phyloP scores from a whole-genome alignment of 169 alveolate genomes.

The Eimeria falciformis region DNA sequence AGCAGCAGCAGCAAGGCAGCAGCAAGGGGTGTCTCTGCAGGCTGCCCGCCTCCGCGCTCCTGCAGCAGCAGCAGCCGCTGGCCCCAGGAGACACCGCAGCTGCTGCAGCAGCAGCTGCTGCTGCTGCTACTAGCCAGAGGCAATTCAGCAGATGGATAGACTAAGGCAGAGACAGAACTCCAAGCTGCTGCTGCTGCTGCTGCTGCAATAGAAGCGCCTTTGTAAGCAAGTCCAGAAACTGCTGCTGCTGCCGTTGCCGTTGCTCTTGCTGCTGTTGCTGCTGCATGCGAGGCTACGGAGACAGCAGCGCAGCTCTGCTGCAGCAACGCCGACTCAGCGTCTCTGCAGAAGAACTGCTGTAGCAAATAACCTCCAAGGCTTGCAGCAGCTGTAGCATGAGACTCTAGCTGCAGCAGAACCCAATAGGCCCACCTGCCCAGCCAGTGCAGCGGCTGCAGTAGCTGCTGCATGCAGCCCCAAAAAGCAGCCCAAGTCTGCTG shows the following conservation, averaged over 20 bases:
- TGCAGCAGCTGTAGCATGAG: background rate
- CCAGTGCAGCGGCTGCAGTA: conserved; percentile 38
- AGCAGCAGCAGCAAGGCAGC: background rate
- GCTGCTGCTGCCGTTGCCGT: background rate
- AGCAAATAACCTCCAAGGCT: conserved; percentile 1
- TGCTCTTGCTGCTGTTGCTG: background rate
- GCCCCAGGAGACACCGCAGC: conserved; percentile 27
- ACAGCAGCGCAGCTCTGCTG: conserved; percentile 72
- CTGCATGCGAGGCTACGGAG: background rate
- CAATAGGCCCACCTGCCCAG: background rate
- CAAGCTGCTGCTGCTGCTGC: conserved; percentile 10
- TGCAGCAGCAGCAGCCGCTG: conserved; percentile 31
- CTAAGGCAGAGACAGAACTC: conserved; percentile 4
- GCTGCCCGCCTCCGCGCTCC: conserved; percentile 20
- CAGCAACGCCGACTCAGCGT: conserved; percentile 48
- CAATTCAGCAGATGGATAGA: background rate
- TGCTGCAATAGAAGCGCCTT: background rate
- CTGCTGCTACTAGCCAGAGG: conserved; percentile 28
- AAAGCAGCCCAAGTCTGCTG: background rate
- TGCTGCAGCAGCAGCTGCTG: conserved; percentile 30
- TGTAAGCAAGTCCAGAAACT: background rate
- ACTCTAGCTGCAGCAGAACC: conserved; percentile 19
- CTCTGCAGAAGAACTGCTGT: conserved; percentile 36
- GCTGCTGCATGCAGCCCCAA: conserved; percentile 9
- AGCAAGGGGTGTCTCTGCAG: background rate